Evolutionary conservation across 768 basidiomycete genomes (phyloP).

Genomic region (Mycena belliarum): DNA sequence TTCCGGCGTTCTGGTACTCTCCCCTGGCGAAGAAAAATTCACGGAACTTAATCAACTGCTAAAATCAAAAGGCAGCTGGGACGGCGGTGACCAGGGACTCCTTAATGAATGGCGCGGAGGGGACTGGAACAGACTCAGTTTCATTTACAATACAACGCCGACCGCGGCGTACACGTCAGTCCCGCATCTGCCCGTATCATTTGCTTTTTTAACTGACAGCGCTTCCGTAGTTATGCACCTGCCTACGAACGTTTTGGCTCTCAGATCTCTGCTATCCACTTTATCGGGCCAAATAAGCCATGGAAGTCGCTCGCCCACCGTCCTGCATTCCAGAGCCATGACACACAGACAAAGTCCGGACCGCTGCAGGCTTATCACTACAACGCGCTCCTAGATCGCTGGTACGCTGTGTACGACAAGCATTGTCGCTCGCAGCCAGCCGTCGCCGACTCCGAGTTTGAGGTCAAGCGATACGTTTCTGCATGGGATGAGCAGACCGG

Average conservation of each 20-base stretch:
- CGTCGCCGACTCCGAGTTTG: conserved; percentile 50
- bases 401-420: conserved; percentile 89
- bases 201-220: conserved; percentile 28
- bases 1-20: conserved; percentile 89
- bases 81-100: conserved; percentile 98
- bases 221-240: conserved; percentile 78
- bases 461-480: conserved; percentile 66
- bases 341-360: conserved; percentile 9
- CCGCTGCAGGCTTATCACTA: conserved; percentile 67
- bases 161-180: conserved; percentile 95
- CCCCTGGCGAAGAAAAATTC: conserved; percentile 84
- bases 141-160: conserved; percentile 97
- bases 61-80: conserved; percentile 84
- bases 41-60: conserved; percentile 68
- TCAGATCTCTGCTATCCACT: conserved; percentile 85
- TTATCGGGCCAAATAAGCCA: conserved; percentile 95
- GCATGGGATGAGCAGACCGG: conserved; percentile 64
- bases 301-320: conserved; percentile 81
- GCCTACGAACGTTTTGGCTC: conserved; percentile 94
- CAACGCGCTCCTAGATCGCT: conserved; percentile 79
- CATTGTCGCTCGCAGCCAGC: conserved; percentile 70
- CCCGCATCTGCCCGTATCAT: conserved; percentile 19
- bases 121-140: conserved; percentile 93
- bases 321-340: conserved; percentile 48
- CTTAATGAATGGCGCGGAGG: conserved; percentile 91